phyloP scores from a whole-genome alignment of 73 alveolate genomes.

The Paramecium octaurelia region DNA sequence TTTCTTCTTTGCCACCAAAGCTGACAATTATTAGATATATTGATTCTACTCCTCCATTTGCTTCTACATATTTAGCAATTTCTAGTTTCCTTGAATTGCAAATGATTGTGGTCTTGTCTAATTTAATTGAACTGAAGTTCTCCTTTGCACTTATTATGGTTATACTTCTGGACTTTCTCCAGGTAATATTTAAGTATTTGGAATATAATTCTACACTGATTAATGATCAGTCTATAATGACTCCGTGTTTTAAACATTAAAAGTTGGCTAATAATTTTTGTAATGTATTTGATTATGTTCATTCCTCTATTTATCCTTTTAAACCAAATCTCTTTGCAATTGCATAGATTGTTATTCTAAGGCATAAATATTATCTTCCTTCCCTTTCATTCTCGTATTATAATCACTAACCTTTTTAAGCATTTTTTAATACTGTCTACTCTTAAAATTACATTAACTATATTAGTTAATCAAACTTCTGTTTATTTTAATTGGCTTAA shows the following conservation, averaged over 20 bases:
- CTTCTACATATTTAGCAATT: background rate
- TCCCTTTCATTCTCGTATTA: background rate
- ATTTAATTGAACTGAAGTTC: background rate
- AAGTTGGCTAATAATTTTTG: background rate
- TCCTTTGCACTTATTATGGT: background rate
- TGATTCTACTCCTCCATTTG: background rate
- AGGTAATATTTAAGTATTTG: background rate
- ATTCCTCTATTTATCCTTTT: background rate
- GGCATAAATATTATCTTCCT: background rate
- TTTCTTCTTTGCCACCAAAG: background rate
- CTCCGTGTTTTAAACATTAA: background rate
- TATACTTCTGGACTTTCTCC: background rate
- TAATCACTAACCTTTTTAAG: background rate
- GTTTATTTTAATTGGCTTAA: background rate
- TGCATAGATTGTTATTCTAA: background rate
- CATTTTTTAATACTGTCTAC: background rate
- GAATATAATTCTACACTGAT: background rate
- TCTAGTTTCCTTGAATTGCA: background rate
- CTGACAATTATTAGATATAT: background rate
- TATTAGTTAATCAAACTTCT: background rate
- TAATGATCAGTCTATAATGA: background rate
- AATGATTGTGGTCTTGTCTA: background rate
- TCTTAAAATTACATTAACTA: background rate
- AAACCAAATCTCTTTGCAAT: background rate
- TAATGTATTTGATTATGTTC: background rate